Evolutionary conservation across 345 rosid species (phyloP).

Genomic region (Populus euphratica): DNA sequence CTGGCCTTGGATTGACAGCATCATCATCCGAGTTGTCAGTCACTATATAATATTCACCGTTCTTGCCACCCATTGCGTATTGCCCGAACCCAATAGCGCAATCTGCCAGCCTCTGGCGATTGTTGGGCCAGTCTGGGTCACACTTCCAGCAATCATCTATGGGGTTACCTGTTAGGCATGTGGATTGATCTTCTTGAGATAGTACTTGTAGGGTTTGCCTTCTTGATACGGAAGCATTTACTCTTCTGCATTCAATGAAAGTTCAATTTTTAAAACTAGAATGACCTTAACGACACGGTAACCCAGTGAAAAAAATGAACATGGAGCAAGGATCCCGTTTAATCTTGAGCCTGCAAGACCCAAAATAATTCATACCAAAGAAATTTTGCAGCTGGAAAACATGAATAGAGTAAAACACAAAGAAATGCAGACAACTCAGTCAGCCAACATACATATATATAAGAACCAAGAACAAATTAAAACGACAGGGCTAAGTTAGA

Average conservation of each 20-base stretch:
- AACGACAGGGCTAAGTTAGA: neutral
- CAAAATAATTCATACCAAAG: too few relatives aligned
- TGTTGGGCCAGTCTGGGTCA: constrained; percentile 90
- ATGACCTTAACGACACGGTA: too few relatives aligned
- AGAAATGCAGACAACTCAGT: too few relatives aligned
- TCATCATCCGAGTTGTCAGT: constrained; percentile 87
- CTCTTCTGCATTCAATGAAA: constrained; percentile 47
- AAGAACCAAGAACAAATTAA: neutral
- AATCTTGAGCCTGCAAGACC: neutral
- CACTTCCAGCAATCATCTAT: constrained; percentile 99
- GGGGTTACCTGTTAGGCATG: constrained; percentile 86
- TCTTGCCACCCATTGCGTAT: constrained; percentile 85
- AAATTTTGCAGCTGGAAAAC: too few relatives aligned
- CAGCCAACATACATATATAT: neutral
- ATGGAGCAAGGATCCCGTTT: too few relatives aligned
- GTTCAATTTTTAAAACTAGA: too few relatives aligned
- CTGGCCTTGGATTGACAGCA: constrained; percentile 76
- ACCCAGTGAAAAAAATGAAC: neutral
- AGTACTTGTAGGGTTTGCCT: constrained; percentile 45
- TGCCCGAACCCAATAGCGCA: constrained; percentile 96
- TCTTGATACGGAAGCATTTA: constrained; percentile 76
- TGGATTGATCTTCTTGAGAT: constrained; percentile 32
- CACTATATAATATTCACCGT: constrained; percentile 77
- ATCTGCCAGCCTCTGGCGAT: constrained; percentile 84
- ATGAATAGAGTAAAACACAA: too few relatives aligned